Percentiles rank a stretch among this genome's conserved stretches.
These are phyloP conservation scores for Malassezia obtusa DNA, from an alignment of 1,284 basidiomycete species.

Conservation along the genomic window DNA sequence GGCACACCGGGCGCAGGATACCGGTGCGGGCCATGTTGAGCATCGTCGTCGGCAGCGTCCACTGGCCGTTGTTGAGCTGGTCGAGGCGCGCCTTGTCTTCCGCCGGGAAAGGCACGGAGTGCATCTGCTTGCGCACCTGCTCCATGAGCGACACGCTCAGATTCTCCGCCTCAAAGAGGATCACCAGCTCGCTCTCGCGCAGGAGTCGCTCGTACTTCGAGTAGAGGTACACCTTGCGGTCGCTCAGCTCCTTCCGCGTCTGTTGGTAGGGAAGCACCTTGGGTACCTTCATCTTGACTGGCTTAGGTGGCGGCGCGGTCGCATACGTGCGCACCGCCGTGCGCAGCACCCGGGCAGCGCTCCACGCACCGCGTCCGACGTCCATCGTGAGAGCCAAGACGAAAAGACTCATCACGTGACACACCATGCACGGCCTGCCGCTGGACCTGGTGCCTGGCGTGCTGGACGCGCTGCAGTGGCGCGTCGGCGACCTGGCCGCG, in stretches of 20 bases:
- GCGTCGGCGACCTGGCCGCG: constrained; percentile 29
- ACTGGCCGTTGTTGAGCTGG: constrained; percentile 1
- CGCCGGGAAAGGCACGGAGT: neutral
- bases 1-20: constrained; percentile 14
- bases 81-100: constrained; percentile 3
- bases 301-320: neutral
- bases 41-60: constrained; percentile 2
- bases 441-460: constrained; percentile 30
- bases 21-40: constrained; percentile 12
- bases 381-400: neutral
- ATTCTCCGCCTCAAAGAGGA: constrained; percentile 9
- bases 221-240: constrained; percentile 15
- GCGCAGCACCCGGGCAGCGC: neutral
- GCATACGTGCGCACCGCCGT: constrained; percentile 11
- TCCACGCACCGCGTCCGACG: neutral
- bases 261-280: constrained; percentile 16
- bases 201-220: constrained; percentile 11
- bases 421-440: constrained; percentile 19
- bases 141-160: constrained; percentile 10
- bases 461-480: constrained; percentile 25
- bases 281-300: constrained; percentile 1
- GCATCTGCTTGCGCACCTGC: constrained; percentile 7
- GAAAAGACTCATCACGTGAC: constrained; percentile 9
- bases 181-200: constrained; percentile 11
- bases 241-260: constrained; percentile 11